Evolutionary conservation across 257 asterid species (phyloP).

Genomic region (Solanum piurae): DNA sequence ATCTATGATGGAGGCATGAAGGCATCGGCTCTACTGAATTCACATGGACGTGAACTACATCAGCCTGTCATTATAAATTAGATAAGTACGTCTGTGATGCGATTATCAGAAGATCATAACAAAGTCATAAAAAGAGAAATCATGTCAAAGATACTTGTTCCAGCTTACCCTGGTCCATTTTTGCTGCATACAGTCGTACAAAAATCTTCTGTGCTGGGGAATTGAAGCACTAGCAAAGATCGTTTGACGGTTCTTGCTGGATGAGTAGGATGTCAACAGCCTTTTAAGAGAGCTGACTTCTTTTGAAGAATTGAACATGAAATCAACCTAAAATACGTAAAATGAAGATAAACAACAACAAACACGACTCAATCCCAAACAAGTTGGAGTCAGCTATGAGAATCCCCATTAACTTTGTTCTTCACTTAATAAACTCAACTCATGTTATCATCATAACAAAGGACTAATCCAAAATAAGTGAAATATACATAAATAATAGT

Average conservation of each 20-base stretch:
- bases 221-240: slow-evolving; percentile 89
- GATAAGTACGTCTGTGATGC: background rate
- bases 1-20: slow-evolving; percentile 71
- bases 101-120: background rate
- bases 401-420: background rate
- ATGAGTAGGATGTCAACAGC: slow-evolving; percentile 73
- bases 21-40: slow-evolving; percentile 86
- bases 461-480: background rate
- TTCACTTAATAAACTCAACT: background rate
- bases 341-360: background rate
- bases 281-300: slow-evolving; percentile 67
- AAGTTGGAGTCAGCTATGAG: background rate
- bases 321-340: slow-evolving; percentile 59
- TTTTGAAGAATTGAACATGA: slow-evolving; percentile 80
- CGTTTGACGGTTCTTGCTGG: slow-evolving; percentile 70
- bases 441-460: background rate
- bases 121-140: background rate
- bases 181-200: slow-evolving; percentile 75
- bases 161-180: slow-evolving; percentile 87
- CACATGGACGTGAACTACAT: slow-evolving; percentile 71
- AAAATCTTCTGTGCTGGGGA: slow-evolving; percentile 82
- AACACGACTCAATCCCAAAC: background rate
- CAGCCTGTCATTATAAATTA: slow-evolving; percentile 39
- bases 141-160: background rate
- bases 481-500: background rate